phyloP scores from a whole-genome alignment of 2,329 filamentous ascomycete genomes.

The Talaromyces sp. region DNA sequence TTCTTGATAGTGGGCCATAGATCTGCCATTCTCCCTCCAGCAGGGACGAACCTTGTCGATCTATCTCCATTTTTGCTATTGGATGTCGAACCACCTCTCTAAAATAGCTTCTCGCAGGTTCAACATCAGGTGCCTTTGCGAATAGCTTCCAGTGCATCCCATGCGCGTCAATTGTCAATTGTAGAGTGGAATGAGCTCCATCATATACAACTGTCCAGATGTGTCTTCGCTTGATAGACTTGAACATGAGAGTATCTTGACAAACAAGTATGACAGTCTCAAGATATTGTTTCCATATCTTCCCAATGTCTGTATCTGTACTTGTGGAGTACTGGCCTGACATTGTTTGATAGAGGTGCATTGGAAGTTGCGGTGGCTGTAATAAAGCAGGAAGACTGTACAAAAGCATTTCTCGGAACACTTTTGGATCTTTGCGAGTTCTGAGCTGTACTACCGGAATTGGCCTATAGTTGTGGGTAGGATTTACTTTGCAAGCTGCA shows the following conservation, averaged over 20 bases:
- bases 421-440: slow-evolving; percentile 37
- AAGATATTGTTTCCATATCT: slow-evolving; percentile 35
- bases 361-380: slow-evolving; percentile 2
- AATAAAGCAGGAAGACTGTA: slow-evolving; percentile 39
- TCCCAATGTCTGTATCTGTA: slow-evolving; percentile 16
- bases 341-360: slow-evolving; percentile 2
- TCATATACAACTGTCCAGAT: slow-evolving; percentile 33
- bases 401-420: slow-evolving; percentile 47
- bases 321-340: neutral
- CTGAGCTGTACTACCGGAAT: slow-evolving; percentile 20
- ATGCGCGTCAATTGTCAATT: slow-evolving; percentile 26
- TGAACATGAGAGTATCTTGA: slow-evolving; percentile 28
- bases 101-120: slow-evolving; percentile 39
- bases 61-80: slow-evolving; percentile 48
- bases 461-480: slow-evolving; percentile 46
- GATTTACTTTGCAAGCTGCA: slow-evolving; percentile 53
- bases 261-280: slow-evolving; percentile 28
- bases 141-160: slow-evolving; percentile 49
- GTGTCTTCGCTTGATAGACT: slow-evolving; percentile 30
- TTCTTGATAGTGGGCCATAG: slow-evolving; percentile 38
- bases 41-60: slow-evolving; percentile 23
- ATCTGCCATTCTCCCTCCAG: slow-evolving; percentile 46
- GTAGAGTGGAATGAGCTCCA: slow-evolving; percentile 25
- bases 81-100: slow-evolving; percentile 46
- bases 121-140: slow-evolving; percentile 39